phyloP scores from a whole-genome alignment of 768 basidiomycete species.

The Mycena olivaceomarginata region DNA sequence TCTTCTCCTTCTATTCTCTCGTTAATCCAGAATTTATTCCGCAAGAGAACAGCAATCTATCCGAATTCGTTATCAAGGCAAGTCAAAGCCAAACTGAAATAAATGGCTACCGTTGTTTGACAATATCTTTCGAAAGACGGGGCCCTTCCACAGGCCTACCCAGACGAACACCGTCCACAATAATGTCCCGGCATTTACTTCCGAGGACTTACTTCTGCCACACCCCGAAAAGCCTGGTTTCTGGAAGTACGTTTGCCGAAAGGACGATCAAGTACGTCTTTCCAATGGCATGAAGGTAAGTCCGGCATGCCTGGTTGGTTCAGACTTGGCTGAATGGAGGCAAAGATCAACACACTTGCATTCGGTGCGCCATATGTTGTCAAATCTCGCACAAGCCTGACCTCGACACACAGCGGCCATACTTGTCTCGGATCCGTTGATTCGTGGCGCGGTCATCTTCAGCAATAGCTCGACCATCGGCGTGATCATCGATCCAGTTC shows the following conservation, averaged over 20 bases:
- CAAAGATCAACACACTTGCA: slow-evolving; percentile 18
- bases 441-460: slow-evolving; percentile 15
- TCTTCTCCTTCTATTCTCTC: slow-evolving; percentile 13
- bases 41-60: slow-evolving; percentile 8
- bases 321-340: neutral
- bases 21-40: neutral
- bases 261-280: slow-evolving; percentile 10
- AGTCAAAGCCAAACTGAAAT: neutral
- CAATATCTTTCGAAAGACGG: neutral
- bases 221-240: slow-evolving; percentile 12
- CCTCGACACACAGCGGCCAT: neutral
- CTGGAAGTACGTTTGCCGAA: slow-evolving; percentile 18
- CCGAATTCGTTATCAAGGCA: slow-evolving; percentile 21
- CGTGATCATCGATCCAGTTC: slow-evolving; percentile 12
- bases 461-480: neutral
- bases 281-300: slow-evolving; percentile 6
- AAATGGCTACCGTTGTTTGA: too few species aligned
- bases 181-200: neutral
- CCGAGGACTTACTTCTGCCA: slow-evolving; percentile 5
- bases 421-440: slow-evolving; percentile 17
- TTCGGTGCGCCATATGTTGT: neutral
- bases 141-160: slow-evolving; percentile 4
- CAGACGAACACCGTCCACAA: slow-evolving; percentile 3
- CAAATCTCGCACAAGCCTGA: neutral
- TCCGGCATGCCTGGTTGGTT: neutral